Evolutionary conservation across 192 early-diverging fungal species (phyloP), one percentile per base, ranked within the genome.

Genomic region (Entomortierella chlamydospora): DNA sequence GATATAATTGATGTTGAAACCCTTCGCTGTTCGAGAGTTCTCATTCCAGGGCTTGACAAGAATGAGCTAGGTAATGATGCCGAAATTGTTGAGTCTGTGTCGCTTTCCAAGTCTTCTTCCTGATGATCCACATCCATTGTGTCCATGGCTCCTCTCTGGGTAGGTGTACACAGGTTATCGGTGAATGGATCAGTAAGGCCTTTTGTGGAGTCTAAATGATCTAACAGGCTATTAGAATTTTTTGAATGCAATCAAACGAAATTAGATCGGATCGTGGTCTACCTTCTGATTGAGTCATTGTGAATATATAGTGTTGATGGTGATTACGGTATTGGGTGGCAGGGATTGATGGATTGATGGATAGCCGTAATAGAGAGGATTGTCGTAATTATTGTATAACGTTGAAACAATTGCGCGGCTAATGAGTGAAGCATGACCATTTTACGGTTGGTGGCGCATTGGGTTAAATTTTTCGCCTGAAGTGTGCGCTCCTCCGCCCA

Each of bases 1-100:
- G 62, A 33, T 13, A 65, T 20, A 2, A 41, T 30, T 39, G 68
- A 51, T 2, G 63, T 55, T 1, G 76, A 79, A 2, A 60, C 57
- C 51, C 76, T 22, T 26, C 76, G 28, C 9, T 56, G 50, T n/a
- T 61, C 61, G 0, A 70, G n/a, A 20, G 62, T 31, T 29, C 33
- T 57, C 1, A 43, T 50, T 34, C 43, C 51, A 2, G 45, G 45
- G 15, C 45, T 47, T 47, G 61, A 51, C 6, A 61, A 25, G 20
- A 78, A 78, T 30, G 73, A 78, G 22, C 11, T 59, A 23, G 73
- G 73, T 31, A 78, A 39, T 34, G 73, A 78, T 25, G 73, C 30
- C n/a, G 73, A 78, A 17, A 64, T 59, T 10, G 49, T 57, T 17
- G 66, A 64, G 18, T 74, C 72, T 22, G 23, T 53, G 41, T 58